phyloP scores from a whole-genome alignment of 495 filamentous ascomycete species.

The Penicillium paxilli region DNA sequence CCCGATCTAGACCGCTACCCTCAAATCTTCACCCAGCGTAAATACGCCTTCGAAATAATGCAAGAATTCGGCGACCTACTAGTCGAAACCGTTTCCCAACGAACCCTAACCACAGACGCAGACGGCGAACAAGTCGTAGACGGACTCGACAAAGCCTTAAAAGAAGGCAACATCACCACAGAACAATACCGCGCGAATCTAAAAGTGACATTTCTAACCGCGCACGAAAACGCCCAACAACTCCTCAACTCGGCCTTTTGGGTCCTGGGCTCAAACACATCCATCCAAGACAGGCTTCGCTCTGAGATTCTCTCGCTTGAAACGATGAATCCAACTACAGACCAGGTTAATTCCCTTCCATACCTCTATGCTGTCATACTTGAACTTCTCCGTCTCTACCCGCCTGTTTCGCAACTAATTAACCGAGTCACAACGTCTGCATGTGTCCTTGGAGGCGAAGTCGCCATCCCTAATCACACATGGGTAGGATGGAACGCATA shows the following conservation, averaged over 20 bases:
- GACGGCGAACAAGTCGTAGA: conserved; percentile 21
- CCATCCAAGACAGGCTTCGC: conserved; percentile 29
- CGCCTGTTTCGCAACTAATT: conserved; percentile 38
- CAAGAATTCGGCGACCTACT: conserved; percentile 31
- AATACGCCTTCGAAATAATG: conserved; percentile 25
- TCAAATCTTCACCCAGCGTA: conserved; percentile 24
- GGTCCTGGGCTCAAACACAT: conserved; percentile 24
- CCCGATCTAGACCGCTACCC: conserved; percentile 35
- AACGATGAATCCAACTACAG: conserved; percentile 8
- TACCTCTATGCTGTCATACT: conserved; percentile 38
- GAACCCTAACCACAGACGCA: background rate
- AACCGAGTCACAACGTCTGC: conserved; percentile 25
- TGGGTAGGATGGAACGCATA: conserved; percentile 40
- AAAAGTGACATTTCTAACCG: conserved; percentile 34
- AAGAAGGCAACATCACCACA: conserved; percentile 21
- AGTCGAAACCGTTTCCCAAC: conserved; percentile 18
- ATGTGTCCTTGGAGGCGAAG: conserved; percentile 20
- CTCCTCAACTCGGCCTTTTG: conserved; percentile 33
- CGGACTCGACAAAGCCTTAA: conserved; percentile 22
- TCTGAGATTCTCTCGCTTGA: conserved; percentile 19
- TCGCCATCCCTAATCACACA: conserved; percentile 30
- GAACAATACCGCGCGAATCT: conserved; percentile 37
- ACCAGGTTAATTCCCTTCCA: conserved; percentile 29
- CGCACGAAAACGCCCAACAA: conserved; percentile 36
- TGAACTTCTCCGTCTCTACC: conserved; percentile 41